Base-by-base conservation (phyloP, 495 filamentous ascomycete genomes). In the Penicillium argentinense region DNA sequence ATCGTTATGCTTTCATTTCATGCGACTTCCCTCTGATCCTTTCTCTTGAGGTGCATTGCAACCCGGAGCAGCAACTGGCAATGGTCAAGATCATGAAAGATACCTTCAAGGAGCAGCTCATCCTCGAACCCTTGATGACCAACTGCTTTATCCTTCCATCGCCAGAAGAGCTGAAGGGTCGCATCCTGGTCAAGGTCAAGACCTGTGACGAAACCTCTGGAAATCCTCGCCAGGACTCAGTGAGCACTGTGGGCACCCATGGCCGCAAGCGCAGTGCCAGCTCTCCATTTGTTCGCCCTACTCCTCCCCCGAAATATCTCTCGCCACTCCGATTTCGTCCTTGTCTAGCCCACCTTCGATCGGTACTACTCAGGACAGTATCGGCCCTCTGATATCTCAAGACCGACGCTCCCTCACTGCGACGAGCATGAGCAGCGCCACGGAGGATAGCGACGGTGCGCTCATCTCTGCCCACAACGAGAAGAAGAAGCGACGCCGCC, bases 21-120 rank as follows among this genome's bases (percentile, higher is more conserved):
- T 87, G 86, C 3, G 79, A 74, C 12, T 96, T 90, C 49, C 93
- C 93, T 6, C 77, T 98, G 6, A 95, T 91, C 65, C 78, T 98
- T 36, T 97, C 93, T 12, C 84, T 98, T 17, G 93, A 98, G 59
- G 91, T 98, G 13, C 93, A 96, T 62, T 98, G 93, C 75, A 84
- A 78, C 53, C 64, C 82, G 8, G 77, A 85, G 39, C 92, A 96
- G 56, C 93, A 98, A 63, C 70, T 80, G 28, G 79, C 77, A 27
- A 97, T 98, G 92, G 89, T 90, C 17, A 84, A 88, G 39, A 93
- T 89, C 47, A 95, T 98, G 82, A 84, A 82, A 42, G 81, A 86
- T 19, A 79, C 84, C 14, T 91, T 96, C 62, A 87, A 84, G 23
- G 77, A 87, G 17, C 82, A 83, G 57, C 81, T 98, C 8, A 68